These are phyloP conservation scores for Nepenthes alata DNA, from an alignment of 179 eudicot genomes.

Conservation along the genomic window DNA sequence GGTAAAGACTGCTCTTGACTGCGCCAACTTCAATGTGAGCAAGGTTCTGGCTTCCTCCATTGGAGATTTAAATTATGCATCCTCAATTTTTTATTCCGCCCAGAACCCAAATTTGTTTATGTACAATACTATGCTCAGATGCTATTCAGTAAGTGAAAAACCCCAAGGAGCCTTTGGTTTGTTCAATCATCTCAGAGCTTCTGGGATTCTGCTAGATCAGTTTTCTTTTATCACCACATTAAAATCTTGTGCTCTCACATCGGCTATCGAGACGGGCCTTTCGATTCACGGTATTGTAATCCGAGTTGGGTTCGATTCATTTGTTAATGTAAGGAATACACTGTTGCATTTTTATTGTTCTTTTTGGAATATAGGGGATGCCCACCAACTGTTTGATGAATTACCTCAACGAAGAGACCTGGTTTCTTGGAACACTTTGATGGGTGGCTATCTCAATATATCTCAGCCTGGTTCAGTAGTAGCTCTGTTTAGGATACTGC, in stretches of 20 bases:
- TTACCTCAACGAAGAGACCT: constrained; percentile 13
- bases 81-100: constrained; percentile 16
- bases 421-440: constrained; percentile 29
- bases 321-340: constrained; percentile 23
- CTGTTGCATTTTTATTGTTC: constrained; percentile 24
- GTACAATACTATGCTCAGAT: constrained; percentile 30
- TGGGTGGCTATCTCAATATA: constrained; percentile 22
- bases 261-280: constrained; percentile 9
- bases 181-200: constrained; percentile 17
- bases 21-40: constrained; percentile 18
- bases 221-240: constrained; percentile 18
- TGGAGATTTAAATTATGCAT: constrained; percentile 17
- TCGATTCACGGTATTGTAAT: constrained; percentile 18
- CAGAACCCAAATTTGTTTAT: constrained; percentile 28
- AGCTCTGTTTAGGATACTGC: constrained; percentile 13
- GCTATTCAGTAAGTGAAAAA: constrained; percentile 19
- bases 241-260: constrained; percentile 19
- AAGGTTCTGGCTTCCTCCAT: constrained; percentile 25
- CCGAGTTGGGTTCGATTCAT: constrained; percentile 15
- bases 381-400: constrained; percentile 34
- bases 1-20: constrained; percentile 19
- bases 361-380: constrained; percentile 16
- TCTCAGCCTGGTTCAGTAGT: constrained; percentile 10
- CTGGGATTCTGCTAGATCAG: constrained; percentile 15
- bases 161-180: constrained; percentile 17